Evolutionary conservation across 306 rosid genomes (phyloP), one percentile per base, ranked within the genome.

Genomic region (Acacia crassicarpa): DNA sequence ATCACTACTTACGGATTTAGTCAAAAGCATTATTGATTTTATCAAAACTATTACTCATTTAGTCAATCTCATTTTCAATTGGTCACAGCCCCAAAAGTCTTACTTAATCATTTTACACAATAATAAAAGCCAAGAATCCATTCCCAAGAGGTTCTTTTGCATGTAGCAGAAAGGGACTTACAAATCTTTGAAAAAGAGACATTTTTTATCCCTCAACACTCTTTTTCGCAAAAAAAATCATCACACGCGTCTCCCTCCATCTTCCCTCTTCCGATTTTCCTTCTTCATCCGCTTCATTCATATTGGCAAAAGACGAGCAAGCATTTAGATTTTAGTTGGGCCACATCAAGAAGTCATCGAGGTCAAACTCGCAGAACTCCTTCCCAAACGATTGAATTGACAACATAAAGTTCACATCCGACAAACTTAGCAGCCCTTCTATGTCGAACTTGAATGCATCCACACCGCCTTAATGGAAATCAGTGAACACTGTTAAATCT

Each of bases 301-400:
- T 40, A 35, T 14, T 5, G 0, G 0, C 1, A 8, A 75, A 82
- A 56, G 84, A 70, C 84, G 7, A 67, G 8, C 10, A 8, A 10
- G 54, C 53, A 72, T 74, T 68, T 54, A 5, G 32, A 45, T 62
- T 77, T 41, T 70, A 68, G 69, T 69, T 61, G 27, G 86, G 85
- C 87, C 83, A 83, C 82, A 81, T 87, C 74, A 87, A 27, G 83
- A 91, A 91, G 43, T 90, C 91, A 46, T 86, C 83, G 9, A 87
- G 27, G 85, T 94, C 91, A 45, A 94, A 85, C 80, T 92, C 97
- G 77, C 94, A 83, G 67, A 94, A 94, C 8, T 88, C 94, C 35
- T 85, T 87, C 56, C 80, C 85, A 6, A 77, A 76, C 27, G 56
- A 84, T 80, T 77, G 87, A 82, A 81, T 80, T 68, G 85, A 62